Percentiles rank a stretch among this genome's conserved stretches.
These are phyloP conservation scores for Nakaseomyces delphensis DNA, from an alignment of 1,139 yeast species.

Conservation along the genomic window DNA sequence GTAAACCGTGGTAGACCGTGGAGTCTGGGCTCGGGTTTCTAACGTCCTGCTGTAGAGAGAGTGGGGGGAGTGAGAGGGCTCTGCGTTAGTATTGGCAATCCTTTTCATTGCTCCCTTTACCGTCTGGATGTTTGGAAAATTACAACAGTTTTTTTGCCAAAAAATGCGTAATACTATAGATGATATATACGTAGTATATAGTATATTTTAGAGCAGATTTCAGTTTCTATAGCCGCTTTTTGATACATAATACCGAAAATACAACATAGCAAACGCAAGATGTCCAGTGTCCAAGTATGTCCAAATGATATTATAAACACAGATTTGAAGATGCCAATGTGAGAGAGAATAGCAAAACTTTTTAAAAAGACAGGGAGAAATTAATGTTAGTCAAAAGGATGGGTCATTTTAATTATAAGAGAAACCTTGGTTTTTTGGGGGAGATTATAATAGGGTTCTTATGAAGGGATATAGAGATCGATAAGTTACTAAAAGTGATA, in stretches of 20 bases:
- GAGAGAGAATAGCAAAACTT: neutral
- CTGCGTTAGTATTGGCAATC: too few species aligned
- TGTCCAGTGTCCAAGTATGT: slow-evolving; percentile 65
- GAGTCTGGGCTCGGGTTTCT: too few species aligned
- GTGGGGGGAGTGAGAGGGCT: neutral
- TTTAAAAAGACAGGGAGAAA: too few species aligned
- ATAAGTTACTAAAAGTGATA: too few species aligned
- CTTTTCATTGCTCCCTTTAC: too few species aligned
- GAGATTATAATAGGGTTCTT: too few species aligned
- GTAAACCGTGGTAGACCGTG: too few species aligned
- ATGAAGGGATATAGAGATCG: too few species aligned
- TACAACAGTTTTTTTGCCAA: slow-evolving; percentile 2
- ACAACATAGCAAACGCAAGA: slow-evolving; percentile 25
- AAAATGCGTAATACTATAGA: slow-evolving; percentile 1
- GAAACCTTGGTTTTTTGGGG: too few species aligned
- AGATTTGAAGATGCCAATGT: slow-evolving; percentile 5
- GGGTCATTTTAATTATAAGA: too few species aligned
- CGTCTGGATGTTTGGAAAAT: slow-evolving; percentile 1
- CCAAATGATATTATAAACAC: slow-evolving; percentile 6
- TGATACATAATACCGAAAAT: slow-evolving; percentile 3
- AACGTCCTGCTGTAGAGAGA: too few species aligned
- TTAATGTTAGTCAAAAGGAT: neutral
- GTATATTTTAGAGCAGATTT: neutral
- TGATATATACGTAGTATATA: slow-evolving; percentile 3
- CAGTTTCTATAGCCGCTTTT: slow-evolving; percentile 5